Evolutionary conservation across 2,329 filamentous ascomycete species (phyloP).

Genomic region (Ceratocystis colombiana): DNA sequence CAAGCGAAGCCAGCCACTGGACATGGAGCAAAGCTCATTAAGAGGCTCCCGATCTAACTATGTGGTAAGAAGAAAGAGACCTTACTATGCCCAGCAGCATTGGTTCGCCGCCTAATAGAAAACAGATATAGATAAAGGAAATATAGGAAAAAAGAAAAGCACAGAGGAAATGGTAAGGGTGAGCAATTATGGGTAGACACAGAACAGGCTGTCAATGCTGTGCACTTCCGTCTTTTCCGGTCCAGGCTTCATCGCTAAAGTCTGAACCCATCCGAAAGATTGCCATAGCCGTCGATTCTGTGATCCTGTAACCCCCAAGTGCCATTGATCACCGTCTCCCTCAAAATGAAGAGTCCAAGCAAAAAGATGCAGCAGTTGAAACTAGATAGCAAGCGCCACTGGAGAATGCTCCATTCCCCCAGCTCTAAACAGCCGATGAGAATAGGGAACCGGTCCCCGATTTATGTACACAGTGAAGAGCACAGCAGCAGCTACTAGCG

Average conservation of each 20-base stretch:
- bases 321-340: neutral
- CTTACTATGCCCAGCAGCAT: neutral
- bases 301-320: neutral
- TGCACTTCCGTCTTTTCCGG: neutral
- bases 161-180: slow-evolving; percentile 19
- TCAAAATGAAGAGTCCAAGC: neutral
- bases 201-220: slow-evolving; percentile 12
- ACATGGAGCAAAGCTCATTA: neutral
- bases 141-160: slow-evolving; percentile 18
- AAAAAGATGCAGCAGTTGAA: neutral
- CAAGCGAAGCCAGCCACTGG: neutral
- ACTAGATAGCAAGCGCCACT: neutral
- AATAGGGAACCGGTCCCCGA: neutral
- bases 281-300: neutral
- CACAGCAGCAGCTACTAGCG: neutral
- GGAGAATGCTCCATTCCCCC: neutral
- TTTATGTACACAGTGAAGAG: slow-evolving; percentile 4
- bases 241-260: neutral
- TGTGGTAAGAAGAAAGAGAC: neutral
- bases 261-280: neutral
- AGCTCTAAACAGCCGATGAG: neutral
- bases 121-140: slow-evolving; percentile 19
- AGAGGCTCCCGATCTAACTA: neutral
- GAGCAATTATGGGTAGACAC: slow-evolving; percentile 19
- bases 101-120: neutral